Conservation (phyloP, 352 stramenopile species). For the Aphanomyces euteiches region DNA sequence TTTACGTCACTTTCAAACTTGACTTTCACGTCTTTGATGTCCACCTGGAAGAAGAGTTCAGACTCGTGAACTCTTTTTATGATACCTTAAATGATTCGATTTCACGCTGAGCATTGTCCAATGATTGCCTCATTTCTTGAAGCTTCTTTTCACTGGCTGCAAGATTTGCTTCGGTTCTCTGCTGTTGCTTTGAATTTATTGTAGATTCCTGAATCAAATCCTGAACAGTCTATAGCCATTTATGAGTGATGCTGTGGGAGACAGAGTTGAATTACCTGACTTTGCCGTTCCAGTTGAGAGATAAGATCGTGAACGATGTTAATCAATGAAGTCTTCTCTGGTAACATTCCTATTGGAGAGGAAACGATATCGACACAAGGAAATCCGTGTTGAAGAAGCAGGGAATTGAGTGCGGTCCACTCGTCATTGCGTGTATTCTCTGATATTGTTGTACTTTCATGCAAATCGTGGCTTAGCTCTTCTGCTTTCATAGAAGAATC, state of each 20-base stretch:
- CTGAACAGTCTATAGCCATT: neutral
- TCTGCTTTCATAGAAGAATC: slow-evolving; percentile 1
- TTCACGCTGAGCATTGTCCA: neutral
- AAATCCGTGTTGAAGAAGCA: slow-evolving; percentile 5
- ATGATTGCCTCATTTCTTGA: neutral
- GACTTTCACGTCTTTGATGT: slow-evolving; percentile 49
- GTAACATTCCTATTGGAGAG: slow-evolving; percentile 27
- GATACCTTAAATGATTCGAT: slow-evolving; percentile 10
- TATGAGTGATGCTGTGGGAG: no score
- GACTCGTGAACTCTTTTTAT: neutral
- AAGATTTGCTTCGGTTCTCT: neutral
- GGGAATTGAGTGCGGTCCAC: slow-evolving; percentile 37
- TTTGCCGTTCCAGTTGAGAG: slow-evolving; percentile 58
- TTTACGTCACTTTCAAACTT: slow-evolving; percentile 49
- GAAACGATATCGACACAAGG: neutral
- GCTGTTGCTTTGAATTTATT: neutral
- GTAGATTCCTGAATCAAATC: neutral
- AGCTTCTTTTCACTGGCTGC: neutral
- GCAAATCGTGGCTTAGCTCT: neutral
- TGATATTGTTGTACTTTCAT: slow-evolving; percentile 1
- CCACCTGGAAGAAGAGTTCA: slow-evolving; percentile 34
- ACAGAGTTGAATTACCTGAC: slow-evolving; percentile 44
- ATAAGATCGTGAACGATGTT: slow-evolving; percentile 60
- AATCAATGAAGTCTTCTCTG: slow-evolving; percentile 50
- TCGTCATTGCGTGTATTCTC: slow-evolving; percentile 32